Conservation (phyloP, 2,329 filamentous ascomycete genomes). For the Colletotrichum magnum region DNA sequence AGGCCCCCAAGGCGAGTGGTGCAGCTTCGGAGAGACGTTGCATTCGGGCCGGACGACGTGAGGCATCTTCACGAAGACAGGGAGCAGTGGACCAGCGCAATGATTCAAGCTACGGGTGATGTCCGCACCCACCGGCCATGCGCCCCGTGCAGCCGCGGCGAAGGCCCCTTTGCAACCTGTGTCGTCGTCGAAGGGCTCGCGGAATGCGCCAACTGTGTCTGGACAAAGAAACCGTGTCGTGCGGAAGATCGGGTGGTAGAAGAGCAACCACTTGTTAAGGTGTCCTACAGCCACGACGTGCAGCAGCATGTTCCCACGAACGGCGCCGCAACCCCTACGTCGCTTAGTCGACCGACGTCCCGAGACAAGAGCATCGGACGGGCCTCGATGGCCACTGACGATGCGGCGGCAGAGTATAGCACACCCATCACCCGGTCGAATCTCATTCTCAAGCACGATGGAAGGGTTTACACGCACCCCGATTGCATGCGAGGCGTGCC, state of each 20-base stretch:
- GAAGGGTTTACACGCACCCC: constrained; percentile 64
- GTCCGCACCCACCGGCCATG: constrained; percentile 55
- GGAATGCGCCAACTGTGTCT: constrained; percentile 67
- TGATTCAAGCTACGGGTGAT: constrained; percentile 65
- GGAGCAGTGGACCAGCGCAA: constrained; percentile 61
- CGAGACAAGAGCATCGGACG: constrained; percentile 28
- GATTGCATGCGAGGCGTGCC: constrained; percentile 68
- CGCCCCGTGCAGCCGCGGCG: constrained; percentile 56
- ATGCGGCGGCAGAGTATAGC: constrained; percentile 26
- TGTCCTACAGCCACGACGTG: constrained; percentile 2
- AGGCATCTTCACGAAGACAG: constrained; percentile 9
- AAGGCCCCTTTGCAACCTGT: constrained; percentile 62
- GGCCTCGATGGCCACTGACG: constrained; percentile 29
- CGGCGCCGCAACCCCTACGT: constrained; percentile 17
- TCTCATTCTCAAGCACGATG: constrained; percentile 64
- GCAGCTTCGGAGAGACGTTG: constrained; percentile 15
- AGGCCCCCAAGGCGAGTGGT: constrained; percentile 23
- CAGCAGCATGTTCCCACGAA: constrained; percentile 7
- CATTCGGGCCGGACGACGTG: constrained; percentile 11
- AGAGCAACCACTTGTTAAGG: constrained; percentile 5
- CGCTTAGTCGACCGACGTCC: constrained; percentile 26
- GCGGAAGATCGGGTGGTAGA: background rate
- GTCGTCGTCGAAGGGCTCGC: constrained; percentile 60
- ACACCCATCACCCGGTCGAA: constrained; percentile 56
- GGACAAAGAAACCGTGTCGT: constrained; percentile 57